Evolutionary conservation across 2,329 filamentous ascomycete species (phyloP), one percentile per base, ranked within the genome.

Genomic region (Thelonectria olida): DNA sequence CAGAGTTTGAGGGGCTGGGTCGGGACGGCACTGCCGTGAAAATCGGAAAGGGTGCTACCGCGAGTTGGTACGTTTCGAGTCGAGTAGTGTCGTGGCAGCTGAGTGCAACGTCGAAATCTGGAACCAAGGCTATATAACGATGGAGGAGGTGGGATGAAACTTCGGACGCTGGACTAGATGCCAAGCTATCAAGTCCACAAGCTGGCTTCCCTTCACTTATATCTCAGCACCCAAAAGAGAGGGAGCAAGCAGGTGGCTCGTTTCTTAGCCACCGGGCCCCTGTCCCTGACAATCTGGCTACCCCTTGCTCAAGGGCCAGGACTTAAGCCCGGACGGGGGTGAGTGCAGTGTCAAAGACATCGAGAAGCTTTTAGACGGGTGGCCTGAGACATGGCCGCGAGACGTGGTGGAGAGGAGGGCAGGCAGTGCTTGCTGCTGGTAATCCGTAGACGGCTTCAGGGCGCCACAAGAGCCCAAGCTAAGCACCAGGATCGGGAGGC

Each of bases 41-140:
- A 56, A 53, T 65, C 61, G 59, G 53, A 59, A 69, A 54, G 58
- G 59, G 50, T 56, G 65, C 57, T 53, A 65, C 62, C 61, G 60
- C 59, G 60, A 60, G 58, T 67, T 67, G 61, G 64, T 58, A 62
- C 63, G 69, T 72, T 72, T 72, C 69, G 69, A 65, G 60, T 72
- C 68, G 58, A 64, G 52, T 54, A 63, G 58, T 54, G 52, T 61
- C 57, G 64, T 55, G 55, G 55, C 51, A 66, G 34, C 22, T 55
- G 58, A 57, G 47, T 66, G 57, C 58, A 63, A 67, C 60, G 58
- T 58, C 63, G 55, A 61, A 52, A 56, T 63, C 66, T 67, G 69
- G 67, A 61, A 47, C 64, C 60, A 57, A 70, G 57, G 64, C 62
- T 71, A 72, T 71, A 71, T 71, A 72, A 68, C 63, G 61, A 61